Percentiles rank a stretch among this genome's conserved stretches.
Conservation (phyloP, 2,329 filamentous ascomycete species). For the Apiospora pterosperma region DNA sequence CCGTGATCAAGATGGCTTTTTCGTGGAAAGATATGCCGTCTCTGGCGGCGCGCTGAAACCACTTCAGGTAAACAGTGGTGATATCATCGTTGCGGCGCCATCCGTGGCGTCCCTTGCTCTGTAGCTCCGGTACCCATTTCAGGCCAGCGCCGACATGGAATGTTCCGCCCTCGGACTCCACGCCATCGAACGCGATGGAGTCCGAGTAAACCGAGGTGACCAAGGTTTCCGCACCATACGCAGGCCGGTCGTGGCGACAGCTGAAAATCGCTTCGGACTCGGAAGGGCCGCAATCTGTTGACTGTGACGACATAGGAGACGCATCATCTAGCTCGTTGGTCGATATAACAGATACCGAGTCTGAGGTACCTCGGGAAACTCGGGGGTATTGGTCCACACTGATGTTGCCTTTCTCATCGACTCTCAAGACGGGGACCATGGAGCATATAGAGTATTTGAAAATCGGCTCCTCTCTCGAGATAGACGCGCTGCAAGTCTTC, state of each 20-base stretch:
- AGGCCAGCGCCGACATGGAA: not conserved
- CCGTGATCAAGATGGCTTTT: slow-evolving; percentile 32
- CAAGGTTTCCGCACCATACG: not conserved
- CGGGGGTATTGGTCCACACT: slow-evolving; percentile 3
- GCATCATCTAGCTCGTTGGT: not conserved
- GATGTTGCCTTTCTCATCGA: slow-evolving; percentile 9
- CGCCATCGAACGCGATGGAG: not conserved
- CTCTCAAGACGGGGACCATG: slow-evolving; percentile 4
- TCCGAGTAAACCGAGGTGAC: not conserved
- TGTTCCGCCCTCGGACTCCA: not conserved
- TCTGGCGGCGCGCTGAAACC: not conserved
- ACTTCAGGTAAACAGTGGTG: slow-evolving; percentile 10
- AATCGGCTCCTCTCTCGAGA: not conserved
- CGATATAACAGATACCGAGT: not conserved
- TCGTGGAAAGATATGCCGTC: slow-evolving; percentile 23
- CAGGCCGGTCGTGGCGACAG: not conserved
- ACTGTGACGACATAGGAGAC: not conserved
- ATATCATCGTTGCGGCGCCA: slow-evolving; percentile 10
- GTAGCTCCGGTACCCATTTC: slow-evolving; percentile 7
- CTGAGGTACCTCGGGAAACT: slow-evolving; percentile 2
- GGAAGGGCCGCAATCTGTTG: not conserved
- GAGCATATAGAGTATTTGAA: slow-evolving; percentile 10
- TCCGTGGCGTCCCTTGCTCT: slow-evolving; percentile 8
- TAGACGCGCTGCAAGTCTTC: slow-evolving; percentile 5
- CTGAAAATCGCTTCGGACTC: not conserved